A percentile compares a stretch with the other conserved stretches of the same genome.
These are phyloP conservation scores for Trichosanthes cucumerina DNA, from an alignment of 306 rosid species.

Conservation along the genomic window DNA sequence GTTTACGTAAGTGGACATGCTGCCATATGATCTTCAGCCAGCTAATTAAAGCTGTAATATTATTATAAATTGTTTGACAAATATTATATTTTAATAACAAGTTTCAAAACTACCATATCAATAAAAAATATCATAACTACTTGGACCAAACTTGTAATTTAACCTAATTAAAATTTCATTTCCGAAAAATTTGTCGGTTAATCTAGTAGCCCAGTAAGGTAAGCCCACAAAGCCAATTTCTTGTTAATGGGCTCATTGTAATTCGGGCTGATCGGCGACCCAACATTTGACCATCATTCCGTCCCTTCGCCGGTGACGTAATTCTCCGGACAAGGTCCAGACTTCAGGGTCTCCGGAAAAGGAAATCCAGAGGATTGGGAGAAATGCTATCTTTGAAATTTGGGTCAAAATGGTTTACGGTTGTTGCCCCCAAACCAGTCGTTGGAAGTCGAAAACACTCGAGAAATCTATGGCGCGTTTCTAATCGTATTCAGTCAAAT, in stretches of 20 bases:
- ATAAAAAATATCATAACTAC: too few species aligned
- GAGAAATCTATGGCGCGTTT: not conserved
- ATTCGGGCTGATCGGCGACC: not conserved
- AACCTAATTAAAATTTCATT: too few species aligned
- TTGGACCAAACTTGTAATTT: too few species aligned
- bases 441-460: not conserved
- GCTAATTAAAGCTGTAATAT: too few species aligned
- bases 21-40: too few species aligned
- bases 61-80: too few species aligned
- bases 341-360: not conserved
- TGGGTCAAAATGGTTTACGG: not conserved
- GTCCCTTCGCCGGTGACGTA: not conserved
- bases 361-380: not conserved
- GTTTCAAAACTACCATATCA: too few species aligned
- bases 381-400: constrained; percentile 6
- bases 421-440: not conserved
- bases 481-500: not conserved
- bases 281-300: not conserved
- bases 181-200: too few species aligned
- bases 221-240: too few species aligned
- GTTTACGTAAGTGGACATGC: too few species aligned
- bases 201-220: too few species aligned
- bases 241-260: not conserved
- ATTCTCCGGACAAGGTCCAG: not conserved
- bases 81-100: too few species aligned